phyloP scores from a whole-genome alignment of 2,329 filamentous ascomycete species.

The Neodidymelliopsis sp. region DNA sequence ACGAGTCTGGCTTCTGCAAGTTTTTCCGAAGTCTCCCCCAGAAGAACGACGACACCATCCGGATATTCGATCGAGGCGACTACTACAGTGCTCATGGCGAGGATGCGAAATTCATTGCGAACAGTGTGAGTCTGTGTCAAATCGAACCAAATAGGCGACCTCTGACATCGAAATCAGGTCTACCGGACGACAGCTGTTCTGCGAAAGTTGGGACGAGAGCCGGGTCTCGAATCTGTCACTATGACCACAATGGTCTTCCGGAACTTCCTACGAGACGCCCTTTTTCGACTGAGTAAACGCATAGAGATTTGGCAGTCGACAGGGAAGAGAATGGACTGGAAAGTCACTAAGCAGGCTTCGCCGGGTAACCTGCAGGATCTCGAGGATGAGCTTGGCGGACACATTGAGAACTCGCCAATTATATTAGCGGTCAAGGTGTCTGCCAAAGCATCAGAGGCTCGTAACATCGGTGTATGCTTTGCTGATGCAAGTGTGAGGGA shows the following conservation, averaged over 20 bases:
- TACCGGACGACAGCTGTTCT: conserved; percentile 98
- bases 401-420: conserved; percentile 89
- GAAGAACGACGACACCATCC: conserved; percentile 76
- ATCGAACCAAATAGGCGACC: neutral
- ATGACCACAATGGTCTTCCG: conserved; percentile 95
- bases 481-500: conserved; percentile 96
- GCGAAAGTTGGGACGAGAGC: conserved; percentile 83
- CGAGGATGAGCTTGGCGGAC: conserved; percentile 89
- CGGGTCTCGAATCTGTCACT: conserved; percentile 90
- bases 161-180: conserved; percentile 60
- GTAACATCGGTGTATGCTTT: conserved; percentile 93
- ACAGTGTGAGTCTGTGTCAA: conserved; percentile 69
- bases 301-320: conserved; percentile 87
- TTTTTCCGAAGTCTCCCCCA: conserved; percentile 88
- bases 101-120: conserved; percentile 83
- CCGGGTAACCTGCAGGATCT: conserved; percentile 97
- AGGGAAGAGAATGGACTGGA: conserved; percentile 84
- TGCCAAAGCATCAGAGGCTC: conserved; percentile 82
- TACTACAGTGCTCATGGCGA: conserved; percentile 95
- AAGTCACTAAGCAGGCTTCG: conserved; percentile 85
- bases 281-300: conserved; percentile 89
- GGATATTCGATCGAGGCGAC: conserved; percentile 92
- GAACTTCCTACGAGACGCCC: conserved; percentile 91
- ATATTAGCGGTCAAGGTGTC: conserved; percentile 94
- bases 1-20: conserved; percentile 95